Percentiles rank a stretch among this genome's conserved stretches.
Evolutionary conservation across 2,329 filamentous ascomycete genomes (phyloP).

Genomic region (Diaporthe batatas): DNA sequence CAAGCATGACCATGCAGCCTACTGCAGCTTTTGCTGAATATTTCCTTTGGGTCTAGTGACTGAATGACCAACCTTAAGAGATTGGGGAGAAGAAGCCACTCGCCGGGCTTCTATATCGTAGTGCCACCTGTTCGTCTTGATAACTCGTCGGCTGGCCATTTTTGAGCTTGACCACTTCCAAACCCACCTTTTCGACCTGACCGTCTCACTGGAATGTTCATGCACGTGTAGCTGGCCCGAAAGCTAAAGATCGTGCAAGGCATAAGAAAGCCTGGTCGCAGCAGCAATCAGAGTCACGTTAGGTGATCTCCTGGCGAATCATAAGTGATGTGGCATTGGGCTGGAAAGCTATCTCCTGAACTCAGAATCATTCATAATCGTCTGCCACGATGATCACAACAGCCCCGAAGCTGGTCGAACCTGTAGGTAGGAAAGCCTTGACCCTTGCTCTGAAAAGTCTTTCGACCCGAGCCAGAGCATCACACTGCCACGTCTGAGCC

Average conservation of each 20-base stretch:
- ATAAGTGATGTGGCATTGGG: conserved; percentile 1
- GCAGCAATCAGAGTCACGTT: not conserved
- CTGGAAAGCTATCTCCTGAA: conserved; percentile 22
- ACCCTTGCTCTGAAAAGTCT: not conserved
- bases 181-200: not conserved
- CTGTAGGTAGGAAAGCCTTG: not conserved
- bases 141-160: too few relatives aligned
- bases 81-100: not conserved
- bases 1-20: not conserved
- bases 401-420: not conserved
- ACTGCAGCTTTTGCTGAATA: not conserved
- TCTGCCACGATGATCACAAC: not conserved
- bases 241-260: not conserved
- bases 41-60: not conserved
- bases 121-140: too few relatives aligned
- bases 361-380: conserved; percentile 15
- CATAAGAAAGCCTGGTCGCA: not conserved
- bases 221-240: too few relatives aligned
- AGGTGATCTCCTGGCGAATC: not conserved
- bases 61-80: not conserved
- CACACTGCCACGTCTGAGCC: not conserved
- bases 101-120: not conserved
- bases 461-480: not conserved
- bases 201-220: not conserved
- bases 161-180: not conserved